These are phyloP conservation scores for Clathrospora elynae DNA, from an alignment of 2,329 filamentous ascomycete species.

Conservation along the genomic window DNA sequence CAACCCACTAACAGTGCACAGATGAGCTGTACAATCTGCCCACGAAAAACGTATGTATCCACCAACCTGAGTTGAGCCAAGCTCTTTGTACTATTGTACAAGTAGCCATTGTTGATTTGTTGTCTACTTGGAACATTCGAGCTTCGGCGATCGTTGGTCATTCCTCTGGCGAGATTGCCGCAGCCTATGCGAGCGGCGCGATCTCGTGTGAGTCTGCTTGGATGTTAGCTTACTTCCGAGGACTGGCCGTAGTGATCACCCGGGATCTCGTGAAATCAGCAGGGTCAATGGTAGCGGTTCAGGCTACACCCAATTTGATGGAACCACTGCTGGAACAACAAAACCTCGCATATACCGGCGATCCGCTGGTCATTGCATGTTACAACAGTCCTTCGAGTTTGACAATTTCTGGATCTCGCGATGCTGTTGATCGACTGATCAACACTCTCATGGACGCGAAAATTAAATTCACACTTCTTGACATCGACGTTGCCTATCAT, in stretches of 20 bases:
- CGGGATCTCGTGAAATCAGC: background rate
- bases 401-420: conserved; percentile 19
- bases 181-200: conserved; percentile 29
- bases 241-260: conserved; percentile 3
- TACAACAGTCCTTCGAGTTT: conserved; percentile 46
- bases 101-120: conserved; percentile 22
- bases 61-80: conserved; percentile 17
- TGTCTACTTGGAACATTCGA: conserved; percentile 16
- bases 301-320: conserved; percentile 14
- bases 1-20: background rate
- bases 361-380: conserved; percentile 24
- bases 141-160: conserved; percentile 29
- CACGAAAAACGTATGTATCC: conserved; percentile 2
- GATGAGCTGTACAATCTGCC: conserved; percentile 9
- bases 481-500: conserved; percentile 54
- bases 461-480: conserved; percentile 48
- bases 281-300: conserved; percentile 38
- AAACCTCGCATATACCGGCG: background rate
- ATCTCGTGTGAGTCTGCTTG: conserved; percentile 10
- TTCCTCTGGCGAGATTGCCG: conserved; percentile 41
- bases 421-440: conserved; percentile 44
- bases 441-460: conserved; percentile 42
- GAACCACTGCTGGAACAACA: conserved; percentile 11
- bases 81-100: conserved; percentile 22
- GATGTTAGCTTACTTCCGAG: conserved; percentile 18